Base-by-base conservation (phyloP, 257 asterid species). In the Petrea volubilis region DNA sequence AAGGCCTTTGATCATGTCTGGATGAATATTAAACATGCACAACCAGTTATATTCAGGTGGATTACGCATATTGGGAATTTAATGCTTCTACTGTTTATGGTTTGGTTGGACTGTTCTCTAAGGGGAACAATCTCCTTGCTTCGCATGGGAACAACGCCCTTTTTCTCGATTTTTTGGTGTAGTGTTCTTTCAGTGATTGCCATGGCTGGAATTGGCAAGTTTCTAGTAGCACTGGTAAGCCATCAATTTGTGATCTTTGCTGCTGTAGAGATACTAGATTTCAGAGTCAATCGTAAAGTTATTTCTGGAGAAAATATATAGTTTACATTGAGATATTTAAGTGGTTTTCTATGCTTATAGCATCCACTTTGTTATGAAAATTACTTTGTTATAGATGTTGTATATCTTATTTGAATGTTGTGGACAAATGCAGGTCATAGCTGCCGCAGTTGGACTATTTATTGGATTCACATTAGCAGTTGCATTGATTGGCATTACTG, bases 41-140 rank as follows among this genome's bases (percentile, higher is more conserved):
- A 81, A 56, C 98, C 99, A 52, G 73, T 92, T 43, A 41, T 87
- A 57, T 73, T 84, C 41, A 79, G 82, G 83, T 88, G 96, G 99
- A 74, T 85, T 64, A 74, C 68, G 87, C 83, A 85, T 55, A 64
- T 88, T 60, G 90, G 88, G 69, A 90, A 85, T 71, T 75, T 85
- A 50, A 50, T 90, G 81, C 87, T 95, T 77, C 85, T 95, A 63
- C 70, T 95, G 41, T 76, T 88, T 67, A 82, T 95, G 90, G 81
- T 90, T 70, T 95, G 98, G 98, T 75, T 95, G 87, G 96, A 90
- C 50, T 95, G 97, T 70, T 73, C 90, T 25, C 74, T 91, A 51
- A 91, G 99, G 86, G 99, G 99, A 75, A 74, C 83, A 5, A 96
- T 87, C 65, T 95, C 99, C 28, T 83, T 95, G 78, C 80, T 91